Base-by-base conservation (phyloP, 441 rosid species). In the Adansonia madagascariensis region DNA sequence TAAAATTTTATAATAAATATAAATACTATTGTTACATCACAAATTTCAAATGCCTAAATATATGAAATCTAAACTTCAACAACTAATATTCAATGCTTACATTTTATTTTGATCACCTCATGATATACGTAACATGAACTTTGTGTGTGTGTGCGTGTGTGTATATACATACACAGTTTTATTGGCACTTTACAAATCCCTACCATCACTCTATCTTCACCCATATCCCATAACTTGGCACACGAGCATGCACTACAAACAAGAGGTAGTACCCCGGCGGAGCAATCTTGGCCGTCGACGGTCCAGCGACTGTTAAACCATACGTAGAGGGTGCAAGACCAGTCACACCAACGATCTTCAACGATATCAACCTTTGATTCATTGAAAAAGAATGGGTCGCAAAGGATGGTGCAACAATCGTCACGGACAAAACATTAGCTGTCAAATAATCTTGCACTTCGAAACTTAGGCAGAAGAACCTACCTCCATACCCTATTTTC, bases 261-360 rank as follows among this genome's bases (percentile, higher is more conserved):
- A 94, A n/a, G 85, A 92, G 43, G 53, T 92, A 92, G 67, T 87
- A 94, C 17, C 95, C 98, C 0, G 94, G 90, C 7, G 97, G 97
- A 50, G 97, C 96, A 67, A 92, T 84, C 82, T 83, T 86, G 4
- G 86, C 80, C 27, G 82, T 85, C 0, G 97, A 91, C 22, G 98
- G 98, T 20, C 90, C 97, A 12, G 82, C 53, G 0, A 35, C 84
- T 0, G 17, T 77, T 73, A 89, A 27, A 11, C 57, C 62, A 31
- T 86, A 88, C 0, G 78, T 22, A 67, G 55, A 50, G 1, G 60
- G 68, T 31, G 46, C 43, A 50, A 70, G 3, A 15, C 3, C 15
- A 4, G 46, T 52, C 9, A 70, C 9, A 4, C 77, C 82, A 1
- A 41, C 43, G 41, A 80, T 69, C 76, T 78, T 88, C 70, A 94